A percentile compares a stretch with the other conserved stretches of the same genome.
These are phyloP conservation scores for Claviceps sp. DNA, from an alignment of 2,329 filamentous ascomycete species.

Conservation along the genomic window DNA sequence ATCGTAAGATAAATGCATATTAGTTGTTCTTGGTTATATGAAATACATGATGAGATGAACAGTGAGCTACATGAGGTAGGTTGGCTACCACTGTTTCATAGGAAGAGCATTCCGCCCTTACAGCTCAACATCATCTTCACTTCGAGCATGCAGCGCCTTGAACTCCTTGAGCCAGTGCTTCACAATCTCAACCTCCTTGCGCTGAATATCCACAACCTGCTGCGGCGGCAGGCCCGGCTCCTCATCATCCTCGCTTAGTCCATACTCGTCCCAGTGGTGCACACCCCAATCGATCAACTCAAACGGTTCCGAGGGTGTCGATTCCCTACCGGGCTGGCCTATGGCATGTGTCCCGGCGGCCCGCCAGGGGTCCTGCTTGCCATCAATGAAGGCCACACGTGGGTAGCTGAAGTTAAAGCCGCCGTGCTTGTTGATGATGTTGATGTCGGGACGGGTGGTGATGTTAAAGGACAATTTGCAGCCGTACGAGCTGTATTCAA, in stretches of 20 bases:
- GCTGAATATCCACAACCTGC: slow-evolving; percentile 45
- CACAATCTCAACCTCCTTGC: slow-evolving; percentile 46
- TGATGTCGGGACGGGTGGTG: slow-evolving; percentile 45
- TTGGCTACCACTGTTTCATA: too few relatives aligned
- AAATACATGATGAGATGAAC: too few relatives aligned
- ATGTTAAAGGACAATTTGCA: slow-evolving; percentile 62
- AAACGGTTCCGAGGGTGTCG: slow-evolving; percentile 53
- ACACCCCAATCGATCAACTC: slow-evolving; percentile 62
- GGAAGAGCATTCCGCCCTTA: not conserved
- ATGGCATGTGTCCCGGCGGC: slow-evolving; percentile 58
- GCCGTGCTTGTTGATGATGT: slow-evolving; percentile 63
- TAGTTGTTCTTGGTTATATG: too few relatives aligned
- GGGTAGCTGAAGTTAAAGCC: slow-evolving; percentile 60
- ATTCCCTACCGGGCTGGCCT: slow-evolving; percentile 40
- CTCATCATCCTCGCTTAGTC: slow-evolving; percentile 32
- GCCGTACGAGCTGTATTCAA: slow-evolving; percentile 47
- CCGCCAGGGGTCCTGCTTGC: slow-evolving; percentile 69
- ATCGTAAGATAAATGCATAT: too few relatives aligned
- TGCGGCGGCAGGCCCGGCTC: slow-evolving; percentile 48
- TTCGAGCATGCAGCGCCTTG: not conserved
- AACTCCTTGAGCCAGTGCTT: slow-evolving; percentile 53
- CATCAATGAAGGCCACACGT: slow-evolving; percentile 64
- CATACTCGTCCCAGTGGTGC: slow-evolving; percentile 72
- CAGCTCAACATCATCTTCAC: not conserved
- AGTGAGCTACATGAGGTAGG: too few relatives aligned